phyloP scores from a whole-genome alignment of 192 early-diverging fungal genomes.

The Backusella australiensis region DNA sequence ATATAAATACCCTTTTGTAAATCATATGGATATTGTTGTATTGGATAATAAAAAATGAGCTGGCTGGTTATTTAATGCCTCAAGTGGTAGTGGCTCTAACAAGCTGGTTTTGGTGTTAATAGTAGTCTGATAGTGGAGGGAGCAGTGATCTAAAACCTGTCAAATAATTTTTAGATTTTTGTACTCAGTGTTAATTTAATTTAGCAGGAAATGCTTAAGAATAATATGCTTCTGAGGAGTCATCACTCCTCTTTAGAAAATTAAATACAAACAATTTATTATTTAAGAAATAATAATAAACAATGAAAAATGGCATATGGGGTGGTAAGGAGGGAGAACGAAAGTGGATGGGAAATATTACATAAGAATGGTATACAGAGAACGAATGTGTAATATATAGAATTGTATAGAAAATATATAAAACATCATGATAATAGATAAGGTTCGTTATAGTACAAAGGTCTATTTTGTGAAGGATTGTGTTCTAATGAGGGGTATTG shows the following conservation, averaged over 20 bases:
- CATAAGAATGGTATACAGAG: neutral
- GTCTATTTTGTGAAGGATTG: constrained; percentile 1
- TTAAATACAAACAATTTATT: neutral
- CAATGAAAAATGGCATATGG: neutral
- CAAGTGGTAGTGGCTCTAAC: too few species aligned
- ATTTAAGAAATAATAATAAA: neutral
- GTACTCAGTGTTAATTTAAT: too few species aligned
- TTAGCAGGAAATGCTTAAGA: too few species aligned
- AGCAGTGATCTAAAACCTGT: too few species aligned
- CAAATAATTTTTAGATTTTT: too few species aligned
- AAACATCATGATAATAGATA: neutral
- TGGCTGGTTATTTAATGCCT: too few species aligned
- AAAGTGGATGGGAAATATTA: neutral
- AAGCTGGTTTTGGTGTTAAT: too few species aligned
- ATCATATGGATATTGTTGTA: too few species aligned
- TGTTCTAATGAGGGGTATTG: neutral
- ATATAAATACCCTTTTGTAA: too few species aligned
- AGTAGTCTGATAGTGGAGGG: too few species aligned
- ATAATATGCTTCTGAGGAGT: too few species aligned
- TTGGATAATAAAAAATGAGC: too few species aligned
- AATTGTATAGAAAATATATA: neutral
- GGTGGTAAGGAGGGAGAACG: neutral
- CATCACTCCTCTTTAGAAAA: neutral
- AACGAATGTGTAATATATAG: constrained; percentile 3
- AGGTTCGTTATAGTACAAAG: neutral